Evolutionary conservation across 257 asterid genomes (phyloP).

Genomic region (Salvia hispanica): DNA sequence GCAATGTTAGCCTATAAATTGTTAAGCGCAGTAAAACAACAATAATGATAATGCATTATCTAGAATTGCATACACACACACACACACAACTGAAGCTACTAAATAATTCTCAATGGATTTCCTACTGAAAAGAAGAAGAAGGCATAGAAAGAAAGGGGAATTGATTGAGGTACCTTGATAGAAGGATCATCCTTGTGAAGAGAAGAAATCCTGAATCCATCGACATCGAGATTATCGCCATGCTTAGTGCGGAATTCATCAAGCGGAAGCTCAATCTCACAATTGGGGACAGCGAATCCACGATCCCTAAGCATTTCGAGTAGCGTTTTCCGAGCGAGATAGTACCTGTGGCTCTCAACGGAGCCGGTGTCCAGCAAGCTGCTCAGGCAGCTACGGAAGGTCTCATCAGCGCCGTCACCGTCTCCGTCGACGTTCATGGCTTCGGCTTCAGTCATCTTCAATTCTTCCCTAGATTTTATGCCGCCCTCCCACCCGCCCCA

Average conservation of each 20-base stretch:
- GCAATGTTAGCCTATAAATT: too few species aligned
- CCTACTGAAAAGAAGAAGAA: background rate
- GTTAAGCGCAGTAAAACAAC: background rate
- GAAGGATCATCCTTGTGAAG: conserved; percentile 72
- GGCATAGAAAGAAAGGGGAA: background rate
- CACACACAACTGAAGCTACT: conserved; percentile 12
- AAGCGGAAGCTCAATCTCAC: conserved; percentile 67
- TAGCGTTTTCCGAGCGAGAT: conserved; percentile 67
- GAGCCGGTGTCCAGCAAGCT: conserved; percentile 60
- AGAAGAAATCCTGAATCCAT: conserved; percentile 56
- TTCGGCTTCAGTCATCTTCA: conserved; percentile 29
- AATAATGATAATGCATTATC: conserved; percentile 7
- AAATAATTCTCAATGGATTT: background rate
- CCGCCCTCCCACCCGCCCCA: too few species aligned
- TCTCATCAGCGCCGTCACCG: conserved; percentile 35
- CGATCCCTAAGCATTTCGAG: conserved; percentile 95
- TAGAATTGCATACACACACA: background rate
- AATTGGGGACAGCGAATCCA: conserved; percentile 70
- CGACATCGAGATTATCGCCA: conserved; percentile 52
- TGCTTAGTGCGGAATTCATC: conserved; percentile 59
- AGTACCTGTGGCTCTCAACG: conserved; percentile 73
- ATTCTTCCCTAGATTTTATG: conserved; percentile 16
- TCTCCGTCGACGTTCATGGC: conserved; percentile 32
- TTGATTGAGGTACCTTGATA: conserved; percentile 51
- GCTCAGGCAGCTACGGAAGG: conserved; percentile 49